A percentile compares a stretch with the other conserved stretches of the same genome.
Conservation (phyloP, 352 stramenopile genomes). For the Phytophthora nicotianae region DNA sequence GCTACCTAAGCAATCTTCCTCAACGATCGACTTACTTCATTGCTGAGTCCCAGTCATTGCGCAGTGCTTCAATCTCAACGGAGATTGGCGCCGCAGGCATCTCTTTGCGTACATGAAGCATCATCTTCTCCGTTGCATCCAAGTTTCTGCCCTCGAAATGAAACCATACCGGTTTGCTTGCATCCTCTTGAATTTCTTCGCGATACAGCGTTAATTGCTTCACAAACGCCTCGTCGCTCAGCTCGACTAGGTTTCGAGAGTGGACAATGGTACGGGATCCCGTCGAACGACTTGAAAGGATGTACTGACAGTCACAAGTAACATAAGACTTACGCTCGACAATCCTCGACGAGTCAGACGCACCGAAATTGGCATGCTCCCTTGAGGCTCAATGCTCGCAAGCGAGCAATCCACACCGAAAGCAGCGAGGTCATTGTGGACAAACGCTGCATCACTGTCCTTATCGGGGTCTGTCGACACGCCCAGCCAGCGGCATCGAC, state of each 20-base stretch:
- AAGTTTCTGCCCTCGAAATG: conserved; percentile 77
- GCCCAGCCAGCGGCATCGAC: conserved; percentile 53
- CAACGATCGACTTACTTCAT: conserved; percentile 40
- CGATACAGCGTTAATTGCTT: conserved; percentile 22
- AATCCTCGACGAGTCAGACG: background rate
- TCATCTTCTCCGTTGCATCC: conserved; percentile 51
- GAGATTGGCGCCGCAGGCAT: conserved; percentile 40
- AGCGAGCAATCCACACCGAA: conserved; percentile 49
- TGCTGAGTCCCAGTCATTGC: conserved; percentile 55
- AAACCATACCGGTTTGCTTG: conserved; percentile 37
- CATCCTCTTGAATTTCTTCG: background rate
- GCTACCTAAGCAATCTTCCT: background rate
- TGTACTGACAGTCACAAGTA: conserved; percentile 44
- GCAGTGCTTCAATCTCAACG: conserved; percentile 66
- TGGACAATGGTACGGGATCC: conserved; percentile 71
- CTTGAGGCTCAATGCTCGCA: conserved; percentile 31
- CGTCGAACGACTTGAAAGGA: conserved; percentile 57
- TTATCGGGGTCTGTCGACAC: conserved; percentile 53
- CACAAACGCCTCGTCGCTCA: conserved; percentile 45
- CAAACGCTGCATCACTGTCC: conserved; percentile 60
- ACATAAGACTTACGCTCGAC: background rate
- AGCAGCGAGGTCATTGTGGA: conserved; percentile 39
- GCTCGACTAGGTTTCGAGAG: conserved; percentile 54
- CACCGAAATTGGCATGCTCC: conserved; percentile 69
- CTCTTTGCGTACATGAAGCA: conserved; percentile 38